These are phyloP conservation scores for Emmonsiellopsis sp. DNA, from an alignment of 2,329 filamentous ascomycete genomes.

Conservation along the genomic window DNA sequence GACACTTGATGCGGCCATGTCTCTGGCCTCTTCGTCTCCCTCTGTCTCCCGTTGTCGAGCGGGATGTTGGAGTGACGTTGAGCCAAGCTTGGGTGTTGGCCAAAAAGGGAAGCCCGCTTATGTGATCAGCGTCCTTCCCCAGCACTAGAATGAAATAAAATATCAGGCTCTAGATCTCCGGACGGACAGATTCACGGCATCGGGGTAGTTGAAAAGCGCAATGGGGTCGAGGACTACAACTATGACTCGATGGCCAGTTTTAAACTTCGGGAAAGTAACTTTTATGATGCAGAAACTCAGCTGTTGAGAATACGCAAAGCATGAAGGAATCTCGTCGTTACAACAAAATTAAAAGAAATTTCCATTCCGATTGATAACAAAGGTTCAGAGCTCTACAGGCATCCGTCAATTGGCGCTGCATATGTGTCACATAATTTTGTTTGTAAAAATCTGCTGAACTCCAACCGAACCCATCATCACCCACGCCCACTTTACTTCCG, in stretches of 20 bases:
- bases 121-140: neutral
- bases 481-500: constrained; percentile 65
- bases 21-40: neutral
- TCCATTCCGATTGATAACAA: constrained; percentile 28
- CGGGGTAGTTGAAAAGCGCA: too few relatives aligned
- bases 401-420: constrained; percentile 18
- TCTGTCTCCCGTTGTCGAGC: too few relatives aligned
- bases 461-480: constrained; percentile 17
- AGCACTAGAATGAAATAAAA: neutral
- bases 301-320: neutral
- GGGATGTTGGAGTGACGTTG: neutral
- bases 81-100: too few relatives aligned
- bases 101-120: neutral
- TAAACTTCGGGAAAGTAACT: too few relatives aligned
- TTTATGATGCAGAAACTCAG: too few relatives aligned
- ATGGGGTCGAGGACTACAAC: too few relatives aligned
- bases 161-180: neutral
- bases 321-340: neutral
- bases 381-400: constrained; percentile 31
- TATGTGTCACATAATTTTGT: constrained; percentile 19
- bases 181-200: too few relatives aligned
- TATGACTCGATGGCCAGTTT: too few relatives aligned
- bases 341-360: constrained; percentile 9
- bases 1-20: neutral
- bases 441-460: constrained; percentile 29